phyloP scores from a whole-genome alignment of 2,329 filamentous ascomycete species.

The Magnaporthiopsis rhizophila region DNA sequence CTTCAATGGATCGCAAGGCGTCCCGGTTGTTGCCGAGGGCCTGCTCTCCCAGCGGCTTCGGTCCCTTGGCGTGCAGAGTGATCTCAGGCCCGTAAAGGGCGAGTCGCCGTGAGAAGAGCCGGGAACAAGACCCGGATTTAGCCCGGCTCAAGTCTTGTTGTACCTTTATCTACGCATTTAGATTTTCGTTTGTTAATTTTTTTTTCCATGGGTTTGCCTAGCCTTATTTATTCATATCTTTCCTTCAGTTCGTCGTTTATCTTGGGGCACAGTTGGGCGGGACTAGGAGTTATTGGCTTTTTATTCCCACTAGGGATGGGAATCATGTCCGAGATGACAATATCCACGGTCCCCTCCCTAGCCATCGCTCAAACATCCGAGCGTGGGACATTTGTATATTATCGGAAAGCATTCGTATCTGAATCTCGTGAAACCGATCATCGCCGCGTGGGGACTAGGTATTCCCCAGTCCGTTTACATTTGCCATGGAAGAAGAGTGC shows the following conservation, averaged over 20 bases:
- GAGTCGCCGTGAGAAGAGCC: not conserved
- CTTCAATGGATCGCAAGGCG: constrained; percentile 21
- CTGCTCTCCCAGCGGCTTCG: constrained; percentile 62
- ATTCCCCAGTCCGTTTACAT: too few species aligned
- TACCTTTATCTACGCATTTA: not conserved
- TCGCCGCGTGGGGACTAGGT: too few species aligned
- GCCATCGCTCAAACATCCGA: not conserved
- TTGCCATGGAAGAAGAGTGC: too few species aligned
- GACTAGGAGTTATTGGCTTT: not conserved
- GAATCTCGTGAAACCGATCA: too few species aligned
- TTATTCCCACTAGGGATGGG: not conserved
- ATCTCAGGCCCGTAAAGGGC: not conserved
- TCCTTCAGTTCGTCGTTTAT: not conserved
- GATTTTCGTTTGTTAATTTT: not conserved
- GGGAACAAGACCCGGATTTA: not conserved
- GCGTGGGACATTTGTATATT: not conserved
- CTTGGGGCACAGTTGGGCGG: too few species aligned
- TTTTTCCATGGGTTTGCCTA: not conserved
- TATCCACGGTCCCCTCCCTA: not conserved
- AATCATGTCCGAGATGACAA: not conserved
- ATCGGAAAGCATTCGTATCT: too few species aligned
- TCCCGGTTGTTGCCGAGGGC: constrained; percentile 45
- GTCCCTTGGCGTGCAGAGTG: constrained; percentile 44
- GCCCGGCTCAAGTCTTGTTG: not conserved
- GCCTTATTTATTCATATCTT: not conserved